Conservation (phyloP, 1,284 basidiomycete genomes). For the Sporisorium sorghi region DNA sequence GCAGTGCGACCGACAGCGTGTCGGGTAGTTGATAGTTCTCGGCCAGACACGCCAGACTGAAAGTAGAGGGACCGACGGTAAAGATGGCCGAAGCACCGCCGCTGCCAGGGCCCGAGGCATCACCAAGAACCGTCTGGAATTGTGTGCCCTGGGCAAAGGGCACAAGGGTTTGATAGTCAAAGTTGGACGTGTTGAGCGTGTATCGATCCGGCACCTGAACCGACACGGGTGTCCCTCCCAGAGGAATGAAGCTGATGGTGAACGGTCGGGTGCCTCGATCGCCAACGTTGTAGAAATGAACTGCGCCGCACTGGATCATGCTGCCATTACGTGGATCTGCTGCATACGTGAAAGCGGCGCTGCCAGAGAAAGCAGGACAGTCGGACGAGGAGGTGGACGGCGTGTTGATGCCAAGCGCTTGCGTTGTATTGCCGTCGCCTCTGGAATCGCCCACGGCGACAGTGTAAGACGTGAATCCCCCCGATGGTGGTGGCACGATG, state of each 20-base stretch:
- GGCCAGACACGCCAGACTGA: slow-evolving; percentile 26
- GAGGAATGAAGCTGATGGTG: slow-evolving; percentile 51
- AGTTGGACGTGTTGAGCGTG: slow-evolving; percentile 47
- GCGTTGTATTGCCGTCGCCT: slow-evolving; percentile 54
- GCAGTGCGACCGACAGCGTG: slow-evolving; percentile 24
- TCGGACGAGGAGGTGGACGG: slow-evolving; percentile 16
- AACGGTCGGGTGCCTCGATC: slow-evolving; percentile 52
- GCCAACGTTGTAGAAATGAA: slow-evolving; percentile 54
- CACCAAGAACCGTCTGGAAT: slow-evolving; percentile 51
- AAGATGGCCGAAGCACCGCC: slow-evolving; percentile 52
- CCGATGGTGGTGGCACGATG: slow-evolving; percentile 36
- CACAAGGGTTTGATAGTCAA: slow-evolving; percentile 33
- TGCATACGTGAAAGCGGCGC: slow-evolving; percentile 41
- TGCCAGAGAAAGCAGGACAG: slow-evolving; percentile 46
- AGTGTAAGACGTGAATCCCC: slow-evolving; percentile 39
- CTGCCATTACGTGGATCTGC: slow-evolving; percentile 38
- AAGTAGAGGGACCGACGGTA: slow-evolving; percentile 27
- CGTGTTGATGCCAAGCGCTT: slow-evolving; percentile 30
- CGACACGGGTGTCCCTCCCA: slow-evolving; percentile 40
- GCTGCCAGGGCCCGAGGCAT: slow-evolving; percentile 45
- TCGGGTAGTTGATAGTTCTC: slow-evolving; percentile 18
- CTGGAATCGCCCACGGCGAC: slow-evolving; percentile 45
- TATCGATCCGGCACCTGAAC: slow-evolving; percentile 36
- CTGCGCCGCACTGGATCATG: slow-evolving; percentile 51
- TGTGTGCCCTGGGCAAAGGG: slow-evolving; percentile 52